Evolutionary conservation across 2,329 filamentous ascomycete genomes (phyloP), one percentile per base, ranked within the genome.

Genomic region (Epicoccum nigrum): DNA sequence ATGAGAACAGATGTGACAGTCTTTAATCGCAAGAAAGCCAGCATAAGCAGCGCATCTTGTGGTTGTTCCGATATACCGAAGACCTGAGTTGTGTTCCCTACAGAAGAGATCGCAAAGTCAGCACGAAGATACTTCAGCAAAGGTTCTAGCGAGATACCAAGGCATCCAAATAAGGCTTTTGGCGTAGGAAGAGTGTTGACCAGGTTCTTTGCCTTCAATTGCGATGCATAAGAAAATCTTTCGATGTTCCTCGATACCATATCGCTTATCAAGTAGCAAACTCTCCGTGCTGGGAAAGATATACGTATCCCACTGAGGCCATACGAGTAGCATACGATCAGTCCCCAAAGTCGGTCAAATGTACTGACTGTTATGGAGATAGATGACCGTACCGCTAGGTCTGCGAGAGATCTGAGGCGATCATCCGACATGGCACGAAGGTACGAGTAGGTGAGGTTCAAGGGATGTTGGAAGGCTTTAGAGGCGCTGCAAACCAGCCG

Each of bases 281-380:
- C 93, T 71, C 96, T 96, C 11, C 92, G 83, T 40, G 96, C 92
- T 0, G 92, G 91, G 64, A 96, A 96, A 0, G 90, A 90, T 0
- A 96, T 90, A n/a, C 92, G 83, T 90, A 94, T 95, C 4, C 91
- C 91, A 35, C 81, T 82, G 2, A 74, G 56, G 0, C 89, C 91
- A 62, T 96, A 96, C 0, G 87, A 84, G 67, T 96, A 92, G 54
- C 91, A 96, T 1, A 90, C 86, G 32, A 96, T 91, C 21, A 96
- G 76, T 0, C 92, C 92, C 92, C 92, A 96, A 0, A 96, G 76
- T 62, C 95, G 88, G 60, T 83, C 81, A 62, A 95, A 94, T 0
- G 89, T 89, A 58, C 91, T 94, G 65, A 96, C 89, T 1, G 91
- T 95, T 54, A 96, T 92, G 0, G 91, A 96, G 91, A 96, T 96